Conservation (phyloP, 768 basidiomycete species). For the Phaeotremella skinneri region DNA sequence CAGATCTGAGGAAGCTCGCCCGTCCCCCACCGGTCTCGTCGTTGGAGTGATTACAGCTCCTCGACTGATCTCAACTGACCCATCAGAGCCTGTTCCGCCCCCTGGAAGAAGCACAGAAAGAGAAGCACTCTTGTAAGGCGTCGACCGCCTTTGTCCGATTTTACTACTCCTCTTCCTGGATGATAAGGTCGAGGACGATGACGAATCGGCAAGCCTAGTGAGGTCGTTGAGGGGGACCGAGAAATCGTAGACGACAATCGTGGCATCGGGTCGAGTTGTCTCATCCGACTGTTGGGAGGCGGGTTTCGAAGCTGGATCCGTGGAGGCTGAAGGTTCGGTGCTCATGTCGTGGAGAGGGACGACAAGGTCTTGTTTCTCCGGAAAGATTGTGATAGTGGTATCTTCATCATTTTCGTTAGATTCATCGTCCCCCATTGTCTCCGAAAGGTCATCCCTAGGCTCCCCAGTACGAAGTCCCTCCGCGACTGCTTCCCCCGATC, state of each 20-base stretch:
- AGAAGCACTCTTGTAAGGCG: slow-evolving; percentile 7
- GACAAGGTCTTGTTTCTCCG: slow-evolving; percentile 6
- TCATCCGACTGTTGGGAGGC: background rate
- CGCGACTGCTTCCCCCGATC: too few relatives aligned
- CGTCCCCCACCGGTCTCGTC: background rate
- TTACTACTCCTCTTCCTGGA: slow-evolving; percentile 9
- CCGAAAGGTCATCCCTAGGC: too few relatives aligned
- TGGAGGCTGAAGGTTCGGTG: background rate
- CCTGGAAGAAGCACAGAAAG: background rate
- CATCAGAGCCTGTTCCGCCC: background rate
- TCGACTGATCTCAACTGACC: slow-evolving; percentile 3
- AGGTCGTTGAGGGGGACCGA: slow-evolving; percentile 17
- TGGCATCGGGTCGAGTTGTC: background rate
- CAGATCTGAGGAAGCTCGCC: slow-evolving; percentile 1
- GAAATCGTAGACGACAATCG: slow-evolving; percentile 7
- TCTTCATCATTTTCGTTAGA: too few relatives aligned
- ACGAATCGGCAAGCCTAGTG: background rate
- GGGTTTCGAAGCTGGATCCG: background rate
- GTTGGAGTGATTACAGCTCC: too few relatives aligned
- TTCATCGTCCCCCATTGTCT: too few relatives aligned
- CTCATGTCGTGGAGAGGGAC: slow-evolving; percentile 13
- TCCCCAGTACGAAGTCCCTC: too few relatives aligned
- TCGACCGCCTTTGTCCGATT: slow-evolving; percentile 12
- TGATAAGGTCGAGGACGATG: background rate
- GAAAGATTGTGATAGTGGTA: slow-evolving; percentile 9